Evolutionary conservation across 164 flowering plant genomes (phyloP).

Genomic region (Litsea cubeba): DNA sequence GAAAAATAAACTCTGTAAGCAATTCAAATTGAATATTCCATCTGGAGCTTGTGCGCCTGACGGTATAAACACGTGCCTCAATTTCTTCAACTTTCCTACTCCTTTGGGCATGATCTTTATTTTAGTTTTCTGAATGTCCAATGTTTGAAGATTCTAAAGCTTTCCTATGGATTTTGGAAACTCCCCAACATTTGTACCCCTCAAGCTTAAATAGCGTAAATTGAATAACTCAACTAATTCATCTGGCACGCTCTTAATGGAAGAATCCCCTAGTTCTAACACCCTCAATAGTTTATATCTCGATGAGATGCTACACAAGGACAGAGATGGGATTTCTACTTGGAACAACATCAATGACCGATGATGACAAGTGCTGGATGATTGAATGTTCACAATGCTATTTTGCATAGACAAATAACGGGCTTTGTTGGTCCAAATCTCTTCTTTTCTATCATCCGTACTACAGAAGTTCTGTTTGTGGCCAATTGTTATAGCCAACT

Average conservation of each 20-base stretch:
- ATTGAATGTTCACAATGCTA: neutral
- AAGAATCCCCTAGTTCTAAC: neutral
- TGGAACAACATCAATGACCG: neutral
- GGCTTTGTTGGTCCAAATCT: too few species aligned
- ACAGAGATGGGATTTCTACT: neutral
- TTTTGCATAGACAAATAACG: conserved; percentile 9
- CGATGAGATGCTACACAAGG: neutral
- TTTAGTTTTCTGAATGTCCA: neutral
- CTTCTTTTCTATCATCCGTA: neutral
- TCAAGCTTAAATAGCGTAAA: neutral
- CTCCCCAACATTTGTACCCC: neutral
- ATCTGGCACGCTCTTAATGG: neutral
- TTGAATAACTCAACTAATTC: neutral
- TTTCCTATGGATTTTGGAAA: neutral
- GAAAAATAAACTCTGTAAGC: neutral
- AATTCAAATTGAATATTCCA: neutral
- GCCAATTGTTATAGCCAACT: neutral
- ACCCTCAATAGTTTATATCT: neutral
- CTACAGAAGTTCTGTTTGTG: neutral
- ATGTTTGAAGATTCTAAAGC: neutral
- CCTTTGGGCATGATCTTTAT: neutral
- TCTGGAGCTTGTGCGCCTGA: neutral
- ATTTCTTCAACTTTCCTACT: neutral
- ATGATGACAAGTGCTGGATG: neutral
- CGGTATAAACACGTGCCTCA: neutral